A percentile compares a stretch with the other conserved stretches of the same genome.
These are phyloP conservation scores for Cafeteria roenbergensis DNA, from an alignment of 108 stramenopile species.

Conservation along the genomic window DNA sequence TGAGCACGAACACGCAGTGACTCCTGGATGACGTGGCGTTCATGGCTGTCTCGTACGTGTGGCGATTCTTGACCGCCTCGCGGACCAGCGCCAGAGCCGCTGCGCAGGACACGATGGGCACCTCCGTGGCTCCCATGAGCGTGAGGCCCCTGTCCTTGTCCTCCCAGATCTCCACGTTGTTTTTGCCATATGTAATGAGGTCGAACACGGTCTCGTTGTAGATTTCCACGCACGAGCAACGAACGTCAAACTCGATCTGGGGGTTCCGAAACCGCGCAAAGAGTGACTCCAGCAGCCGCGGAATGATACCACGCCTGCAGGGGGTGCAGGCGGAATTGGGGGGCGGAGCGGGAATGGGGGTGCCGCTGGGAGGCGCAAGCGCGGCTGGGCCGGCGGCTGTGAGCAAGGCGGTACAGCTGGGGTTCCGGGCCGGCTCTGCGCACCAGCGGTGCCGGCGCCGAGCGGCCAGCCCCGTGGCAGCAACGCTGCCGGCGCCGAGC, in stretches of 20 bases:
- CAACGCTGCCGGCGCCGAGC: too few relatives aligned
- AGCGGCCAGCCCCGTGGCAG: too few relatives aligned
- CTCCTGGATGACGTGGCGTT: background rate
- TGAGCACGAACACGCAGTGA: conserved; percentile 4
- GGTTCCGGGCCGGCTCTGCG: too few relatives aligned
- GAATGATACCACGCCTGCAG: too few relatives aligned
- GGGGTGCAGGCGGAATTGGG: too few relatives aligned
- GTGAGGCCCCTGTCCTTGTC: background rate
- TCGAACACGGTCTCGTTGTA: conserved; percentile 30
- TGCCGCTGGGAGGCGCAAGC: too few relatives aligned
- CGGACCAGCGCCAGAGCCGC: background rate
- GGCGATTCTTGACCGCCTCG: background rate
- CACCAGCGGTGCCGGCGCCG: too few relatives aligned
- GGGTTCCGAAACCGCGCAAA: too few relatives aligned
- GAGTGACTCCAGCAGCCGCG: too few relatives aligned
- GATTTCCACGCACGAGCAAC: conserved; percentile 27
- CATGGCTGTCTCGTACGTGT: background rate
- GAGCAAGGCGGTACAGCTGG: too few relatives aligned
- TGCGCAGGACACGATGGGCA: background rate
- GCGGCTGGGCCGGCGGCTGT: too few relatives aligned
- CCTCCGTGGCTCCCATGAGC: conserved; percentile 2
- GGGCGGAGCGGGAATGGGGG: too few relatives aligned
- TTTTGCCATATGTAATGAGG: conserved; percentile 18
- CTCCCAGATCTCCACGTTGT: conserved; percentile 10
- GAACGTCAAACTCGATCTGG: conserved; percentile 15